Conservation (phyloP, 768 basidiomycete species). For the Phaffia australis region DNA sequence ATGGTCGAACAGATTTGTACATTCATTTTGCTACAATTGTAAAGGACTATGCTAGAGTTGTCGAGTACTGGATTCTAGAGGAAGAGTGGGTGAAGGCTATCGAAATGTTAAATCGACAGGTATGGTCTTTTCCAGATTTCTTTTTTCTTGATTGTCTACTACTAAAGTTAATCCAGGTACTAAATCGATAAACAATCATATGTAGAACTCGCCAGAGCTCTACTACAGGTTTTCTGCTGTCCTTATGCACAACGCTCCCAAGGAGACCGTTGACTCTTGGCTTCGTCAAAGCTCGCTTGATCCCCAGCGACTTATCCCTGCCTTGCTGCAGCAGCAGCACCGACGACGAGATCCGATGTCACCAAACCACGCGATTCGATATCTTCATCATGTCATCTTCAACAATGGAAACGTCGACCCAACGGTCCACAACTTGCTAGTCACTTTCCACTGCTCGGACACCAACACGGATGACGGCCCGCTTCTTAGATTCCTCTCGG, state of each 20-base stretch:
- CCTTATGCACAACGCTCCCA: constrained; percentile 72
- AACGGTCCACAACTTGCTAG: constrained; percentile 84
- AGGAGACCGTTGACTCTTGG: constrained; percentile 87
- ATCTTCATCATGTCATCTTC: constrained; percentile 74
- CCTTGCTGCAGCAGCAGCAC: constrained; percentile 52
- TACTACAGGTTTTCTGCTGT: constrained; percentile 89
- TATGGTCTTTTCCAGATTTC: constrained; percentile 34
- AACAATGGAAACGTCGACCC: constrained; percentile 54
- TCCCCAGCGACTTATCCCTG: constrained; percentile 75
- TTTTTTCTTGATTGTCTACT: background rate
- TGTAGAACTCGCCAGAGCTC: constrained; percentile 66
- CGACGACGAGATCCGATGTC: constrained; percentile 4
- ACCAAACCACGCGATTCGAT: constrained; percentile 72
- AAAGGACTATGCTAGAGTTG: constrained; percentile 70
- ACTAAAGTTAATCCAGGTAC: background rate
- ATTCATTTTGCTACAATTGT: constrained; percentile 74
- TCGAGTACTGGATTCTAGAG: constrained; percentile 84
- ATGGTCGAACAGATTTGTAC: constrained; percentile 86
- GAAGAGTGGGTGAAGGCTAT: constrained; percentile 87
- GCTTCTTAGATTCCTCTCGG: constrained; percentile 59
- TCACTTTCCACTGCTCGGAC: constrained; percentile 60
- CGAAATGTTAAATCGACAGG: constrained; percentile 80
- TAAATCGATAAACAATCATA: background rate
- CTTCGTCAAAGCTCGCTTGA: constrained; percentile 68
- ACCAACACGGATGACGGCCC: constrained; percentile 39